Base-by-base conservation (phyloP, 2,329 filamentous ascomycete species). In the Knufia petricola region DNA sequence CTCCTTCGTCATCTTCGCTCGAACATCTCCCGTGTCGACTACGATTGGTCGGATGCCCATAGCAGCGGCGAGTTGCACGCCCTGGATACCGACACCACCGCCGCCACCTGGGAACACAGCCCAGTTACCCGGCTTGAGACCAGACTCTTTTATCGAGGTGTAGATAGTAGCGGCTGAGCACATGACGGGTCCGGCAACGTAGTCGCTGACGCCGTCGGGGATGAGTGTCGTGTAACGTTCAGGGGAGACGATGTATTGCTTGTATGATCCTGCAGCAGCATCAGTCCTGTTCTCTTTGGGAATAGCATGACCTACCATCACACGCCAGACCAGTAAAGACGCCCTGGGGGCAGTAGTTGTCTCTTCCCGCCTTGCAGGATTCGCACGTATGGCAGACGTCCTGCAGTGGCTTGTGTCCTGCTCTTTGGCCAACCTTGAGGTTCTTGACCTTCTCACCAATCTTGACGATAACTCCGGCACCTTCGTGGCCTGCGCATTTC, bases 91-190 rank as follows among this genome's bases (percentile, higher is more conserved):
- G 3, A 79, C 72, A 7, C 72, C 76, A 31, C 73, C 73, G 4
- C 76, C 75, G 0, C 72, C 73, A n/a, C 74, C 74, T 2, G 72
- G 72, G 53, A 77, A 75, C 8, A 73, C 69, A 1, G 74, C 72
- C 72, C 72, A 79, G 41, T 77, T 64, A 4, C 74, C 73, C 0
- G 75, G 63, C 47, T 64, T 65, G 2, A 78, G 62, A 1, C 64
- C 66, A 0, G 71, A 72, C 31, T 76, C 72, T 10, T 71, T 66
- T 36, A 81, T 64, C 1, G 76, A 73, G 2, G 73, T 70, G 59
- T 79, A 77, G 50, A 79, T 75, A 1, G 78, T 81, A 7, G 69
- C 71, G 0, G 73, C 75, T 36, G 66, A 70, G 63, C 78, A 81
- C 74, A 81, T 79, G 49, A 80, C 71, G 0, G 77, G 77, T 0